A percentile compares a stretch with the other conserved stretches of the same genome.
Evolutionary conservation across 73 alveolate species (phyloP).

Genomic region (Halteria grandinella): DNA sequence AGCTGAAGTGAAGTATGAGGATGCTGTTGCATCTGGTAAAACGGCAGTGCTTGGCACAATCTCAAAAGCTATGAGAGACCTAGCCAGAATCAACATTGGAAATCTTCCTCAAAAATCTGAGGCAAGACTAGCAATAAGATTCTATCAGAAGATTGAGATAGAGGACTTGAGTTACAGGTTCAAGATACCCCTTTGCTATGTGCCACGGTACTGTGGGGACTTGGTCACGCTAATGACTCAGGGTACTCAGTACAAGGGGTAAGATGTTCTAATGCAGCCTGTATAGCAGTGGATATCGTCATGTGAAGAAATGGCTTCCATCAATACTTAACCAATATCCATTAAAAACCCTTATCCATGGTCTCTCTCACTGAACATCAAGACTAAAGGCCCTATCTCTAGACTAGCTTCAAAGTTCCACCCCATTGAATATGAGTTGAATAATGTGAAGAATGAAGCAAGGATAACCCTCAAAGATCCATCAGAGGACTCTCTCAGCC

Average conservation of each 20-base stretch:
- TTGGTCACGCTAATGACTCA: neutral
- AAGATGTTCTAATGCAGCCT: no score
- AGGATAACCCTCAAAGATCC: neutral
- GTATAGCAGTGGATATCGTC: no score
- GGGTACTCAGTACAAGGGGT: neutral
- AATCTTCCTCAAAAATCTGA: slow-evolving; percentile 58
- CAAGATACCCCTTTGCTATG: slow-evolving; percentile 41
- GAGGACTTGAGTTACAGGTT: slow-evolving; percentile 55
- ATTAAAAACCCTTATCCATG: neutral
- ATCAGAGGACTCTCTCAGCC: neutral
- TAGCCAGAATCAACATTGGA: slow-evolving; percentile 60
- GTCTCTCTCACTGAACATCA: neutral
- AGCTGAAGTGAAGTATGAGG: slow-evolving; percentile 60
- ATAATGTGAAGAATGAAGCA: neutral
- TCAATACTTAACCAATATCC: no score
- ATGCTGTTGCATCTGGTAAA: slow-evolving; percentile 63
- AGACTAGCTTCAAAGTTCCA: slow-evolving; percentile 5
- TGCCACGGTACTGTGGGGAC: slow-evolving; percentile 31
- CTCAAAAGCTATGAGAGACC: slow-evolving; percentile 41
- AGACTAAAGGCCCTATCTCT: slow-evolving; percentile 13
- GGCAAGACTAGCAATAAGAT: slow-evolving; percentile 1
- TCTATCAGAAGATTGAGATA: slow-evolving; percentile 30
- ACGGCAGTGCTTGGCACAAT: slow-evolving; percentile 60
- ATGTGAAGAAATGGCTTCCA: no score
- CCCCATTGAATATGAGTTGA: neutral